Conservation (phyloP, 208 protist genomes). For the Entamoeba nuttalli region DNA sequence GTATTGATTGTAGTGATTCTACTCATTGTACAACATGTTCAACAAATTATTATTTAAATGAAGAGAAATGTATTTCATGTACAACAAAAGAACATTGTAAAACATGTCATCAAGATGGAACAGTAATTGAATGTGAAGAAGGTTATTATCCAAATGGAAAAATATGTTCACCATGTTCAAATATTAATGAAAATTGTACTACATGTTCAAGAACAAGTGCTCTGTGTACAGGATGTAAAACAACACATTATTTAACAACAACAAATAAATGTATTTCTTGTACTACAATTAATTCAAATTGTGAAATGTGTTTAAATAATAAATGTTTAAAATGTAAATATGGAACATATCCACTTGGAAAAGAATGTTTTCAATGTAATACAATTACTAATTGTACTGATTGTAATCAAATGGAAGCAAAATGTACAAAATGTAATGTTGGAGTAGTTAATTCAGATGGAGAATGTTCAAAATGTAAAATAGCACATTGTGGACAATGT, state of each 20-base stretch:
- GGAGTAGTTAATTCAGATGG: too few species aligned
- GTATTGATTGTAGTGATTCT: too few species aligned
- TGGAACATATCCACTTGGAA: too few species aligned
- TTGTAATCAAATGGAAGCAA: background rate
- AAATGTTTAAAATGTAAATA: too few species aligned
- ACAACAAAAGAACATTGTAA: background rate
- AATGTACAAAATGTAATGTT: background rate
- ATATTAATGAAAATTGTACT: background rate
- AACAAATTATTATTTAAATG: background rate
- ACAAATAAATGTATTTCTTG: background rate
- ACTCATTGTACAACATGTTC: background rate
- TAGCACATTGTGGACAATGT: background rate
- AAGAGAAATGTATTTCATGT: background rate
- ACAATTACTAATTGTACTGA: background rate
- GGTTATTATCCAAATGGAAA: background rate
- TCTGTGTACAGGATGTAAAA: background rate
- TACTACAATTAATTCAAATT: background rate
- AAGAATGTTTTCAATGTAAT: background rate
- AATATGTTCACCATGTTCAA: background rate
- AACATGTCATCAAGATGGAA: too few species aligned
- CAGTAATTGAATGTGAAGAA: background rate
- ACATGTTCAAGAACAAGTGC: background rate
- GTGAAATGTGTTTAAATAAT: too few species aligned
- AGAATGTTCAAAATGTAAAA: too few species aligned
- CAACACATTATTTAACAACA: background rate